Base-by-base conservation (phyloP, 2,329 filamentous ascomycete species). In the Talaromyces sp. region DNA sequence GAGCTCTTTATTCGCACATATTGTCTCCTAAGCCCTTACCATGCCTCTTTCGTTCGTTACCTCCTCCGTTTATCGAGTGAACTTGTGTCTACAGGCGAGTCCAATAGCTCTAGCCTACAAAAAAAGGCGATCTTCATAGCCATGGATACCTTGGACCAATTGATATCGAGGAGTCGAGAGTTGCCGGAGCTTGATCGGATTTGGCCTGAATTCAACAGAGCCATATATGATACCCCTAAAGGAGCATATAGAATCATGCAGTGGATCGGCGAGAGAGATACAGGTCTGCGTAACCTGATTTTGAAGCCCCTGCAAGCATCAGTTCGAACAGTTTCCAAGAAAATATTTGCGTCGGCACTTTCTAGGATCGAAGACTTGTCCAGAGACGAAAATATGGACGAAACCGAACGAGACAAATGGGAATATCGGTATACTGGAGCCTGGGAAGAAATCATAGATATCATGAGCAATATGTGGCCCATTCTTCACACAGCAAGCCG, bases 21-120 rank as follows among this genome's bases (percentile, higher is more conserved):
- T 69, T 93, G 89, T 72, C 81, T 96, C 28, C 90, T 89, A 68
- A 92, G 96, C 68, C 84, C 85, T 1, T 82, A 82, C 34, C 90
- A 96, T 69, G 81, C 87, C 1, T 76, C 78, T 1, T 91, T 96
- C 66, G 82, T 92, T 16, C 79, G 82, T 40, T 81, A 82, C 59
- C 79, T 91, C 42, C 81, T 95, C 33, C 75, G 78, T 7, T 83
- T 84, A 44, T 77, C 87, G 56, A 84, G 81, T 55, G 75, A 78
- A 23, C 68, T 85, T 36, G 82, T 80, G 56, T 71, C 74, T 8
- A 77, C 78, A 0, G 73, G 75, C n/a, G 86, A 84, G 68, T 82
- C 82, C 1, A 70, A 77, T 14, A 74, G 82, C 16, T 76, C 79
- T 59, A 69, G 65, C 7, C 66, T 83, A 42, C 83, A 85, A 65